Percentiles rank a stretch among this genome's conserved stretches.
phyloP scores from a whole-genome alignment of 192 early-diverging fungal species.

The Coemansia sp. region DNA sequence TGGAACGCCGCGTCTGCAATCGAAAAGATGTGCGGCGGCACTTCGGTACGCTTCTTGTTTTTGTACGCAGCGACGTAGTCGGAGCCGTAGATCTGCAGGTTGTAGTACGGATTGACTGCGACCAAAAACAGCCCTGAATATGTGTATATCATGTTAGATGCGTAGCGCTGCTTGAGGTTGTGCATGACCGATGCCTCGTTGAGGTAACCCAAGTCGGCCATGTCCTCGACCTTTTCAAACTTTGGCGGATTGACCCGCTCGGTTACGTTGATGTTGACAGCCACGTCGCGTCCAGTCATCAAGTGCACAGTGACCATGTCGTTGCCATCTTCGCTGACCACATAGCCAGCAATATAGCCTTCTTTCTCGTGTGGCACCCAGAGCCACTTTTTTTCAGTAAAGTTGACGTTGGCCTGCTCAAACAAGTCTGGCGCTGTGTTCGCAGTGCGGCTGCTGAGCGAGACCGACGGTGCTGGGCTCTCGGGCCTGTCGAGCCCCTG shows the following conservation, averaged over 20 bases:
- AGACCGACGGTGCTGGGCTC: slow-evolving; percentile 31
- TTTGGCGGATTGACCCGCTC: slow-evolving; percentile 99
- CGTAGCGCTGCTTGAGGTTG: slow-evolving; percentile 89
- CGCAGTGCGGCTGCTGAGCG: slow-evolving; percentile 42
- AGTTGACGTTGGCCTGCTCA: slow-evolving; percentile 65
- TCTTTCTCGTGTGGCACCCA: slow-evolving; percentile 93
- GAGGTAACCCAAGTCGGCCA: slow-evolving; percentile 95
- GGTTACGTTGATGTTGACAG: slow-evolving; percentile 75
- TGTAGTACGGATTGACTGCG: slow-evolving; percentile 95
- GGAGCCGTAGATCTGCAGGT: slow-evolving; percentile 85
- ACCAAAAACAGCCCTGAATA: slow-evolving; percentile 99
- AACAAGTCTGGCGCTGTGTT: slow-evolving; percentile 50
- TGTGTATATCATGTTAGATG: slow-evolving; percentile 92
- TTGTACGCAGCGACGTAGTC: slow-evolving; percentile 65
- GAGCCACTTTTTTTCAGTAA: slow-evolving; percentile 95
- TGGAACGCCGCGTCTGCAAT: slow-evolving; percentile 91
- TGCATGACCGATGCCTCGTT: slow-evolving; percentile 99
- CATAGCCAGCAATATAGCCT: slow-evolving; percentile 85
- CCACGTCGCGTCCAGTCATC: slow-evolving; percentile 70
- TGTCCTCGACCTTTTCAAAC: slow-evolving; percentile 98
- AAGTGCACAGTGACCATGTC: slow-evolving; percentile 75
- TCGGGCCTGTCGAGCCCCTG: slow-evolving; percentile 50
- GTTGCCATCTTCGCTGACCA: slow-evolving; percentile 66
- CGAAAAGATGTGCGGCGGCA: slow-evolving; percentile 88
- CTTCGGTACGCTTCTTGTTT: slow-evolving; percentile 70